Evolutionary conservation across 2,329 filamentous ascomycete genomes (phyloP), one percentile per base, ranked within the genome.

Genomic region (Colletotrichum plurivorum): DNA sequence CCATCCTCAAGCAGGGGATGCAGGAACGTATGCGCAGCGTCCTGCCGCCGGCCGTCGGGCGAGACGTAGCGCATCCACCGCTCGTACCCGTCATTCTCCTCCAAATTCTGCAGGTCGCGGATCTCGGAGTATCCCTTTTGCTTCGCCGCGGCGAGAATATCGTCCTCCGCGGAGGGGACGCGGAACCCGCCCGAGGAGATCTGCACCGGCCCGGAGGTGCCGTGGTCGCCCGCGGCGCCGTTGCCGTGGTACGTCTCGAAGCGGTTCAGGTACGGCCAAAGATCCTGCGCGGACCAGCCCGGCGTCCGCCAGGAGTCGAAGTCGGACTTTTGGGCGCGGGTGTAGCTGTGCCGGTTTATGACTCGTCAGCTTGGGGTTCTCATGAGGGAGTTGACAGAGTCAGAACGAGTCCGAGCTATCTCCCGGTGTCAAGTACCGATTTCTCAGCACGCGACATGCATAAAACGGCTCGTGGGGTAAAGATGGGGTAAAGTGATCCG

Each of bases 281-380:
- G 80, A 6, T 88, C 86, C 10, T 87, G 79, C 5, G 82, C 78
- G 16, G 76, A 76, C 87, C 87, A 89, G 0, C 87, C 87, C 16
- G 81, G 78, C 0, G 81, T 83, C 8, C 86, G 82, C 86, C 86
- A 89, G 7, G 81, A 81, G 71, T 89, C 85, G 61, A 83, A 87
- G 73, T 87, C 85, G 6, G 77, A 77, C 8, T 80, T 76, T 71
- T 85, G 81, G 13, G 80, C 82, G 31, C 83, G 76, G 2, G 81
- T 82, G 71, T 85, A 84, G 76, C 77, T 76, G 78, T 8, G 2
- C 10, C 25, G n/a, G 13, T 2, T 13, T n/a, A 55, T 60, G 55
- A 18, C 55, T 66, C 62, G 51, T 69, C 5, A 69, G 54, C 16
- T 60, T 20, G 15, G 16, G 7, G 13, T 18, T n/a, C 20, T 12